A percentile compares a stretch with the other conserved stretches of the same genome.
Evolutionary conservation across 1,139 yeast species (phyloP).

Genomic region (Diutina neorugosa): DNA sequence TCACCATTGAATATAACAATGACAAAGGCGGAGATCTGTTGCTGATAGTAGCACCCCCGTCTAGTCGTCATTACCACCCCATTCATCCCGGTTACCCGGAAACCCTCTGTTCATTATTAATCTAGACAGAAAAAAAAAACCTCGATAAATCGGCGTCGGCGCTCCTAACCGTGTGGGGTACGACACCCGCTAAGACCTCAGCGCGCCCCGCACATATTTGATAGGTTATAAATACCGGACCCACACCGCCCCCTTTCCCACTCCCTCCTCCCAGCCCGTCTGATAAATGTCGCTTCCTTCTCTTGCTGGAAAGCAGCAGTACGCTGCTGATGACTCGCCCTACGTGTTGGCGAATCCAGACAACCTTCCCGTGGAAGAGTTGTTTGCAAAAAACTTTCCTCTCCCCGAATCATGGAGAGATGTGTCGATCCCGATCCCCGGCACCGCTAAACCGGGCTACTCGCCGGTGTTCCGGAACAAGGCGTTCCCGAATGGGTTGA

Average conservation of each 20-base stretch:
- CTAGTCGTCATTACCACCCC: no score
- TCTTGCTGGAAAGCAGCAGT: not conserved
- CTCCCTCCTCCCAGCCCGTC: not conserved
- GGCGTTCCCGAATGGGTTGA: conserved; percentile 6
- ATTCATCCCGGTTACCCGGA: not conserved
- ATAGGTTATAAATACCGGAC: not conserved
- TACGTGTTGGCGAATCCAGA: not conserved
- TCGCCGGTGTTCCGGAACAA: conserved; percentile 23
- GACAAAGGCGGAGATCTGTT: no score
- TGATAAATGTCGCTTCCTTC: not conserved
- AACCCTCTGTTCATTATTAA: not conserved
- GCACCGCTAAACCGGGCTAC: conserved; percentile 18
- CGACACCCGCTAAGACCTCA: not conserved
- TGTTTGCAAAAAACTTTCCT: conserved; percentile 16
- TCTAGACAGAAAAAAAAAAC: no score
- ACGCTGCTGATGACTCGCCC: conserved; percentile 1
- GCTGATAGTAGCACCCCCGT: no score
- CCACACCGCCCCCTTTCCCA: not conserved
- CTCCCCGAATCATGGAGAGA: conserved; percentile 10
- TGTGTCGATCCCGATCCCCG: conserved; percentile 17
- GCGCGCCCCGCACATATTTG: not conserved
- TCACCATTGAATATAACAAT: no score
- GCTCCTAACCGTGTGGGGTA: not conserved
- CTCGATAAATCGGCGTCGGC: not conserved
- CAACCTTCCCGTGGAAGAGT: conserved; percentile 7